Percentiles rank a stretch among this genome's conserved stretches.
Evolutionary conservation across 169 alveolate species (phyloP).

Genomic region (Amoebophrya sp.): DNA sequence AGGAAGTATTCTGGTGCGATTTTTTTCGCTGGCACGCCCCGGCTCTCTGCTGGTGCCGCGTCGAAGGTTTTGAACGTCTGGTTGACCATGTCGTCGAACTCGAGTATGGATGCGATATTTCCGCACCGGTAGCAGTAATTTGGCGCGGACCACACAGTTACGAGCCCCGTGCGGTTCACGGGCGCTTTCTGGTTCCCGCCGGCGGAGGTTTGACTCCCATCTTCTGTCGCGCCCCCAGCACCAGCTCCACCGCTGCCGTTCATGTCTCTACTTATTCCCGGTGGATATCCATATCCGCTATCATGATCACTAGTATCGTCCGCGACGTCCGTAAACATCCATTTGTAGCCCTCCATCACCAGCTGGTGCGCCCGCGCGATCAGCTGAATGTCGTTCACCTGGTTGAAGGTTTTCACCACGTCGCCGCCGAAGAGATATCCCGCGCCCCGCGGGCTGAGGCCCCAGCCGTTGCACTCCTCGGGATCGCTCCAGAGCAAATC

Average conservation of each 20-base stretch:
- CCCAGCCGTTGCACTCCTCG: conserved; percentile 63
- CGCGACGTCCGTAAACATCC: conserved; percentile 36
- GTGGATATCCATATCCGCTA: no score
- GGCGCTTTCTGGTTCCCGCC: no score
- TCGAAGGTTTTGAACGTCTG: conserved; percentile 27
- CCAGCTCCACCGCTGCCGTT: no score
- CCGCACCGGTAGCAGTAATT: conserved; percentile 89
- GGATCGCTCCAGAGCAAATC: conserved; percentile 98
- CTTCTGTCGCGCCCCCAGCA: no score
- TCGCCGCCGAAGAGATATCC: conserved; percentile 94
- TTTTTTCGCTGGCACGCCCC: conserved; percentile 63
- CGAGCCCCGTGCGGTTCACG: conserved; percentile 39
- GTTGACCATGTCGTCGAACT: conserved; percentile 26
- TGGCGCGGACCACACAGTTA: conserved; percentile 93
- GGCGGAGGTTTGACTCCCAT: no score
- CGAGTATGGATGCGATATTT: conserved; percentile 55
- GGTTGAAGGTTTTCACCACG: conserved; percentile 66
- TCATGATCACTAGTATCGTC: no score
- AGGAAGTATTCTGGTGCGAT: conserved; percentile 69
- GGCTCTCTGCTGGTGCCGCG: conserved; percentile 41
- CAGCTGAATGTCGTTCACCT: conserved; percentile 74
- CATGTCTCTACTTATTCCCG: no score
- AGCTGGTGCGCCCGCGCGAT: conserved; percentile 91
- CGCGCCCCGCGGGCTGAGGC: conserved; percentile 93
- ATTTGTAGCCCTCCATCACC: conserved; percentile 76